A percentile compares a stretch with the other conserved stretches of the same genome.
Evolutionary conservation across 2,329 filamentous ascomycete species (phyloP).

Genomic region (Aspergillus glaucus): DNA sequence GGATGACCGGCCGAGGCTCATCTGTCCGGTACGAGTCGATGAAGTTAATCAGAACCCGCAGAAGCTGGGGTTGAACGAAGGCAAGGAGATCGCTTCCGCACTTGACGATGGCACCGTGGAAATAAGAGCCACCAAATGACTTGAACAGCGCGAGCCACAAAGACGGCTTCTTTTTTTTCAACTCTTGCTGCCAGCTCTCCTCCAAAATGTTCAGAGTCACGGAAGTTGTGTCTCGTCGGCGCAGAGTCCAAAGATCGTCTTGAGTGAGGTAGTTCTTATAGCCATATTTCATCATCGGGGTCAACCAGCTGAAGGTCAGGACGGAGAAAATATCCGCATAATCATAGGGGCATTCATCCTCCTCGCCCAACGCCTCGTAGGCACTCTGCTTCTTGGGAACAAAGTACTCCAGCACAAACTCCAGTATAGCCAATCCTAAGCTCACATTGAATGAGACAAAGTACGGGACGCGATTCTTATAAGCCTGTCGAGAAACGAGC

Average conservation of each 20-base stretch:
- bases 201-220: slow-evolving; percentile 65
- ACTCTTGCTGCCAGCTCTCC: slow-evolving; percentile 68
- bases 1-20: slow-evolving; percentile 67
- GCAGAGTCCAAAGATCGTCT: slow-evolving; percentile 90
- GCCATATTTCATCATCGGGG: slow-evolving; percentile 89
- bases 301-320: slow-evolving; percentile 98
- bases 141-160: slow-evolving; percentile 81
- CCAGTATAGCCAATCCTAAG: slow-evolving; percentile 60
- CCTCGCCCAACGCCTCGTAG: slow-evolving; percentile 61
- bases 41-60: slow-evolving; percentile 77
- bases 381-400: slow-evolving; percentile 70
- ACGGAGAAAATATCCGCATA: slow-evolving; percentile 92
- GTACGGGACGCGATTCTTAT: slow-evolving; percentile 61
- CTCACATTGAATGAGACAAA: slow-evolving; percentile 71
- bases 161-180: slow-evolving; percentile 68
- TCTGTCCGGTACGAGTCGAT: slow-evolving; percentile 65
- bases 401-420: slow-evolving; percentile 78
- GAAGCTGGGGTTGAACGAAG: slow-evolving; percentile 84
- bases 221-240: slow-evolving; percentile 71
- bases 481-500: slow-evolving; percentile 69
- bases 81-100: slow-evolving; percentile 76
- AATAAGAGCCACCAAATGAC: slow-evolving; percentile 79
- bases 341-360: slow-evolving; percentile 67
- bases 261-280: slow-evolving; percentile 90
- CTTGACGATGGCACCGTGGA: slow-evolving; percentile 79